A percentile compares a stretch with the other conserved stretches of the same genome.
Evolutionary conservation across 1,284 basidiomycete genomes (phyloP).

Genomic region (Ustilago cynodontis): DNA sequence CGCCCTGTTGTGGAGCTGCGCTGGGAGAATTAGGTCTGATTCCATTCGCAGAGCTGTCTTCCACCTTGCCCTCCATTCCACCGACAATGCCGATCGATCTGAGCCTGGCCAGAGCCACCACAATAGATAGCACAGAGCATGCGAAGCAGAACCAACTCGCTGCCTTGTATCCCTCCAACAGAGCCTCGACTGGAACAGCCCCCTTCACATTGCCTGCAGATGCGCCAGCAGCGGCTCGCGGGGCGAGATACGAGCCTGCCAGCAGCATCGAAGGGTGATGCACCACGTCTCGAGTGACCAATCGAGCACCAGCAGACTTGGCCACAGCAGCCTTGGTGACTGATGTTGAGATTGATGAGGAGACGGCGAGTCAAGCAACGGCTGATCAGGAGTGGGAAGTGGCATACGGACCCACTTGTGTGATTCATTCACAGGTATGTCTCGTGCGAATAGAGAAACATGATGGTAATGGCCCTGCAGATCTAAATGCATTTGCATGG

Average conservation of each 20-base stretch:
- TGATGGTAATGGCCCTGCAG: no score
- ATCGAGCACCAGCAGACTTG: conserved; percentile 11
- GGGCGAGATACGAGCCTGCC: conserved; percentile 8
- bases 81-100: conserved; percentile 58
- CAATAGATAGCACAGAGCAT: conserved; percentile 38
- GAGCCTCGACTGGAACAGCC: conserved; percentile 15
- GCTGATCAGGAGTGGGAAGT: background rate
- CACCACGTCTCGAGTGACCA: conserved; percentile 13
- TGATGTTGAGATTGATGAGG: conserved; percentile 40
- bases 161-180: conserved; percentile 57
- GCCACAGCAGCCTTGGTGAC: conserved; percentile 43
- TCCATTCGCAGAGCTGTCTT: conserved; percentile 20
- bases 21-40: conserved; percentile 9
- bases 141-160: conserved; percentile 59
- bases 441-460: background rate
- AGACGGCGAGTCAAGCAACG: background rate
- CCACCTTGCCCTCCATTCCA: conserved; percentile 44
- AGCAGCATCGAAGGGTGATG: conserved; percentile 31
- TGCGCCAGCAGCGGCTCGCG: conserved; percentile 18
- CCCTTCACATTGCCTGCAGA: background rate
- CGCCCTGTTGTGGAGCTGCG: conserved; percentile 4
- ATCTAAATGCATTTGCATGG: background rate
- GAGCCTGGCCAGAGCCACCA: conserved; percentile 41
- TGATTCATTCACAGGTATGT: no score
- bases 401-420: background rate